Base-by-base conservation (phyloP, 805 yeast genomes). In the Candida golubevii region DNA sequence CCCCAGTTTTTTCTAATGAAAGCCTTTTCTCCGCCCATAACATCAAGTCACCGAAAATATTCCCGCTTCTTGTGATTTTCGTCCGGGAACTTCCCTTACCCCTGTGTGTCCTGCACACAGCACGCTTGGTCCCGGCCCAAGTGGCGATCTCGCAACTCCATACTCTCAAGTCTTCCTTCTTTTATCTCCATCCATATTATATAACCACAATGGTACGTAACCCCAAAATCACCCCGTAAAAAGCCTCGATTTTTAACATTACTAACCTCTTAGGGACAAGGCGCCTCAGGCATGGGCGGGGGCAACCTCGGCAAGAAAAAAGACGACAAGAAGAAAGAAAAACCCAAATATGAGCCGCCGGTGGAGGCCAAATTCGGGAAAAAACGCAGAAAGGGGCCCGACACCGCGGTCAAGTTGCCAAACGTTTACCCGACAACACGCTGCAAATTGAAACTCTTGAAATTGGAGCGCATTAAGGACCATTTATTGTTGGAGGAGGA, bases 311-410 rank as follows among this genome's bases (percentile, higher is more conserved):
- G 63, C 41, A 65, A 63, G 55, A 72, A 72, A 63, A 80, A 80
- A 64, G 82, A 79, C 56, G 81, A 77, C 51, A 70, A 63, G 63
- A 83, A 83, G 70, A 81, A 83, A 54, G 87, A 86, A 58, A 90
- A 91, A 69, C 98, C 97, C 60, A 91, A 90, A 74, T 93, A 91
- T 67, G 99, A 93, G 68, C 98, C 99, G 31, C 99, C 99, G 12
- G 97, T 91, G 49, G 95, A 91, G 67, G 84, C 96, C 7, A 82
- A 90, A 54, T 85, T 88, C 59, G 96, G 96, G 45, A 85, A 88
- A 66, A 90, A 88, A 78, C 86, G 87, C 72, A 82, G 93, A 75
- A 88, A 84, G 74, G 96, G 96, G 7, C 95, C 93, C 42, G 87
- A 88, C 44, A 85, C 95, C 26, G 88, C 83, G 35, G 80, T 78